Evolutionary conservation across 148 eudicot genomes (phyloP).

Genomic region (Silene conica): DNA sequence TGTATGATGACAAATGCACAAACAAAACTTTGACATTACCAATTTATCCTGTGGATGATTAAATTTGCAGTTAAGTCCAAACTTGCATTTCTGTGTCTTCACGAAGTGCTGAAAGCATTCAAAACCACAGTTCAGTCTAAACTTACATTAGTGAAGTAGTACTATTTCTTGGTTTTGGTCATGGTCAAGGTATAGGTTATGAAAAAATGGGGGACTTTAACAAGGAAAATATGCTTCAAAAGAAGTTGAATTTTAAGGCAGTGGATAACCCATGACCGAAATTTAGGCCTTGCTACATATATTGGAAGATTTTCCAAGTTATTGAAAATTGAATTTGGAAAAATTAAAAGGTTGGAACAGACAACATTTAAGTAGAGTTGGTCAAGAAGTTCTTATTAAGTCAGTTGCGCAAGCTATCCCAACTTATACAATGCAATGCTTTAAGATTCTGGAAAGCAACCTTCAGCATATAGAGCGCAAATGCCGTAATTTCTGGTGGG

Average conservation of each 20-base stretch:
- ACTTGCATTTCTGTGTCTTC: slow-evolving; percentile 95
- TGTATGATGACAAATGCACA: neutral
- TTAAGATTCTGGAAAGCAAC: neutral
- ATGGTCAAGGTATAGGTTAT: too few species aligned
- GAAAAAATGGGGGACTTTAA: neutral
- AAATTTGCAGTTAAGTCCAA: slow-evolving; percentile 80
- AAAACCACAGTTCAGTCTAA: slow-evolving; percentile 3
- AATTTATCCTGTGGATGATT: slow-evolving; percentile 76
- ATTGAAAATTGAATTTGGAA: neutral
- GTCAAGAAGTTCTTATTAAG: neutral
- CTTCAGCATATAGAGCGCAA: neutral
- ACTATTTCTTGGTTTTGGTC: too few species aligned
- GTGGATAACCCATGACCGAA: neutral
- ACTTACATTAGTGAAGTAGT: neutral
- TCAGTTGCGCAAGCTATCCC: neutral
- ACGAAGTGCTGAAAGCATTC: slow-evolving; percentile 58
- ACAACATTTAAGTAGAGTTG: neutral
- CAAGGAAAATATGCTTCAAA: neutral
- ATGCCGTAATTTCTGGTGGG: slow-evolving; percentile 2
- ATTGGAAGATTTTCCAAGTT: neutral
- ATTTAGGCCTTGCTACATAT: neutral
- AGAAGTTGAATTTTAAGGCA: too few species aligned
- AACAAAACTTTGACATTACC: slow-evolving; percentile 18
- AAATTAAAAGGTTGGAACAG: neutral
- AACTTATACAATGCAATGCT: neutral